Evolutionary conservation across 2,329 filamentous ascomycete genomes (phyloP), one percentile per base, ranked within the genome.

Genomic region (Colletotrichum musicola): DNA sequence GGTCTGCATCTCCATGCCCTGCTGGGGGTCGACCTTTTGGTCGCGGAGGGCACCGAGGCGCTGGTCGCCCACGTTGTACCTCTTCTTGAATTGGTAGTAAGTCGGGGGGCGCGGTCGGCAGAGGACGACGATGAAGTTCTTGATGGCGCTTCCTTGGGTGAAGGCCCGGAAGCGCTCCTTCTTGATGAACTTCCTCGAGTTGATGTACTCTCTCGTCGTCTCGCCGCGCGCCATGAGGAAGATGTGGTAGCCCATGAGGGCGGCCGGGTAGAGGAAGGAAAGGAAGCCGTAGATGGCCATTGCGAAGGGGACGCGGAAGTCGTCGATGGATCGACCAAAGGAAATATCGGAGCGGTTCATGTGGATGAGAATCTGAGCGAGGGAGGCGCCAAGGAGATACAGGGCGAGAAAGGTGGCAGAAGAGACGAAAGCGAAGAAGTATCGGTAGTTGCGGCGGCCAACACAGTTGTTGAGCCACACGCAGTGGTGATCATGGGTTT

Each of bases 391-490:
- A 35, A 96, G 83, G 53, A 98, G 86, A 74, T 93, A 95, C 16
- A 94, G 76, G 0, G 91, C 88, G 18, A 98, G 85, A 40, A 98
- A 73, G 0, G 93, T 94, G n/a, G 89, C 90, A 14, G 91, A 90
- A 62, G 89, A 89, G 72, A 99, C 90, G 80, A 98, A 99, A 12
- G 92, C 88, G 78, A 98, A 98, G 81, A 99, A 99, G 80, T 95
- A 98, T 71, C 96, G 93, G 82, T 99, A 99, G 82, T 99, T 99
- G 75, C 96, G 93, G 72, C 95, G 92, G 50, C 96, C 96, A 57
- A 99, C 92, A 73, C 96, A 99, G 79, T 99, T 99, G 82, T 99
- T 99, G 71, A 99, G 88, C 96, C 96, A 99, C 16, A 98, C 95
- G 76, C 96, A 99, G 81, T 99, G 96, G 77, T 99, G 96, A 76